Percentiles rank a stretch among this genome's conserved stretches.
These are phyloP conservation scores for Fennellomyces sp. DNA, from an alignment of 371 early-diverging fungal genomes.

Conservation along the genomic window DNA sequence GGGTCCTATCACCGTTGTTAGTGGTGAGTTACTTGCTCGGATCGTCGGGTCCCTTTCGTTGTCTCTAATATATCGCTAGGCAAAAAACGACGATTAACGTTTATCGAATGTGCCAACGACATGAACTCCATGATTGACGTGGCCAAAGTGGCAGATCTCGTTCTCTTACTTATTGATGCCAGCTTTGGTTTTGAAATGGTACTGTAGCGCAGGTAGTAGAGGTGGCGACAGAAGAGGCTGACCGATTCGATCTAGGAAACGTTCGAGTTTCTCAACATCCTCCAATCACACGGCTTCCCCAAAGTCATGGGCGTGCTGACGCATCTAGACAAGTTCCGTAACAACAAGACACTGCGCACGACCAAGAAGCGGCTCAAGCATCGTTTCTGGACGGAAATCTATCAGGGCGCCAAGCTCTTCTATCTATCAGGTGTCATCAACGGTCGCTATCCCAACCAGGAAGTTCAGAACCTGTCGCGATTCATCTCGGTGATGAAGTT, in stretches of 20 bases:
- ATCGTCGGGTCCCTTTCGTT: neutral
- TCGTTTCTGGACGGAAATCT: slow-evolving; percentile 98
- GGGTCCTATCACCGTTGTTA: slow-evolving; percentile 96
- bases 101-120: slow-evolving; percentile 96
- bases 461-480: slow-evolving; percentile 92
- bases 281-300: slow-evolving; percentile 98
- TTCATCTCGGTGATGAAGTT: slow-evolving; percentile 98
- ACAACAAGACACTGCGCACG: slow-evolving; percentile 84
- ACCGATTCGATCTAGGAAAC: slow-evolving; percentile 89
- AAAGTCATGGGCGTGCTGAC: slow-evolving; percentile 98
- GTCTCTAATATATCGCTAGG: slow-evolving; percentile 32
- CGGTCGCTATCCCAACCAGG: slow-evolving; percentile 90
- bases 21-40: slow-evolving; percentile 49
- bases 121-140: slow-evolving; percentile 97
- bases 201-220: too few relatives aligned
- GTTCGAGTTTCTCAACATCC: slow-evolving; percentile 97
- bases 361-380: slow-evolving; percentile 96
- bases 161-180: slow-evolving; percentile 95
- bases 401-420: slow-evolving; percentile 97
- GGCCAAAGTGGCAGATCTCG: slow-evolving; percentile 97
- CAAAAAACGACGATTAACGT: slow-evolving; percentile 94
- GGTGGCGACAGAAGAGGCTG: too few relatives aligned
- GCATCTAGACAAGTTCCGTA: slow-evolving; percentile 91
- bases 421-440: slow-evolving; percentile 95
- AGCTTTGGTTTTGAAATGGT: slow-evolving; percentile 98